Base-by-base conservation (phyloP, 805 yeast genomes). In the Hyphopichia homilentoma region DNA sequence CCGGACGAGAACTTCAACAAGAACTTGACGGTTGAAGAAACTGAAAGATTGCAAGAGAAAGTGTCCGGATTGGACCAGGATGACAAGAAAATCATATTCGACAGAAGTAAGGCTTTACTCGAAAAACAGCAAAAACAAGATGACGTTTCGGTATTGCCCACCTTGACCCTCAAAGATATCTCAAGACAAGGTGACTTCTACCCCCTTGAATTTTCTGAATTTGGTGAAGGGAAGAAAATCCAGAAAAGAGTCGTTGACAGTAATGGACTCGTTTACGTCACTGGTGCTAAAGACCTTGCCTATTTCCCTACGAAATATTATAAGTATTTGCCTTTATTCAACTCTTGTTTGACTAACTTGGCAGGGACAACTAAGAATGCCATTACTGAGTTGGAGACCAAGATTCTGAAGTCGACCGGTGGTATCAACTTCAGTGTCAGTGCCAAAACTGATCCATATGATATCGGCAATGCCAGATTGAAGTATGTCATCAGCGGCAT, bases 311-410 rank as follows among this genome's bases (percentile, higher is more conserved):
- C 59, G 3, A 76, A 77, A 5, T 64, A 84, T 29, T 70, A 81
- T 34, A 79, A 81, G 22, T 88, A 75, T 43, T 54, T 93, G 39
- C 84, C 96, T 0, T 54, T 93, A 27, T 93, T 84, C 59, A 66
- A 82, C 7, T 83, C 81, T 18, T 82, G 95, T 29, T 63, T 93
- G 39, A 83, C 95, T 3, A 86, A 81, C 51, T 67, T 93, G 41
- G 70, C 71, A 0, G 98, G 98, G n/a, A 90, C 98, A 1, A 53
- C 64, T 6, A 48, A 57, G 6, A 79, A 81, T 37, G 53, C 81
- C 1, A 85, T 85, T 74, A 84, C 86, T 15, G 82, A 80, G 22
- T 71, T 93, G 36, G 97, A 90, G 50, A 88, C 89, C 44, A 78
- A 80, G 27, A 88, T 93, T 44, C 85, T 82, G 50, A 65, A 81